These are phyloP conservation scores for Aspergillus floridensis DNA, from an alignment of 2,329 filamentous ascomycete genomes.

Conservation along the genomic window DNA sequence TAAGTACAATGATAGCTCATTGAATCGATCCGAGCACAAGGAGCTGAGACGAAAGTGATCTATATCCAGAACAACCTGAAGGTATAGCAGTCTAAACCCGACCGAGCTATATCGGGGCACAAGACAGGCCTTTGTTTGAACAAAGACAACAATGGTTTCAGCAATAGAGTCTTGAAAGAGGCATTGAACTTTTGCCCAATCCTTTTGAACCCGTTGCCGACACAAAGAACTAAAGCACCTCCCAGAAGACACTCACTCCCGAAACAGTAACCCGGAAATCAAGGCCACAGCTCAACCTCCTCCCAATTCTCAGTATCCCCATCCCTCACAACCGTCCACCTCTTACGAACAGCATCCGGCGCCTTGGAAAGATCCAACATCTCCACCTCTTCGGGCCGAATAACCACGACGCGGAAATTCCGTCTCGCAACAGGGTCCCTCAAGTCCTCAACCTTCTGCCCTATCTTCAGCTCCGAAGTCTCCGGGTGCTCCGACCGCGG, in stretches of 20 bases:
- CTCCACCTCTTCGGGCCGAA: conserved; percentile 77
- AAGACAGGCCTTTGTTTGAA: not conserved
- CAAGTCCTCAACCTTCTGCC: conserved; percentile 67
- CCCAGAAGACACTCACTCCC: too few species aligned
- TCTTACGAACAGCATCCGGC: conserved; percentile 60
- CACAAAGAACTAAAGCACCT: not conserved
- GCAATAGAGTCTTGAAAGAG: not conserved
- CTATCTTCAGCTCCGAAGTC: conserved; percentile 47
- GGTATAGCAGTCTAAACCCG: not conserved
- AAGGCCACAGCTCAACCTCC: conserved; percentile 67
- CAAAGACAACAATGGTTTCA: too few species aligned
- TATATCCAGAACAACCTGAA: not conserved
- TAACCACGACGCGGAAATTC: conserved; percentile 84
- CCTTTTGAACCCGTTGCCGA: not conserved
- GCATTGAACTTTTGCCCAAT: not conserved
- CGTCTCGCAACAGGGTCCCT: conserved; percentile 66
- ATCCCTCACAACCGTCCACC: conserved; percentile 59
- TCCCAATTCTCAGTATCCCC: conserved; percentile 57
- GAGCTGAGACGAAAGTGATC: not conserved
- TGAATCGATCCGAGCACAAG: not conserved
- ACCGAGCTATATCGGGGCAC: not conserved
- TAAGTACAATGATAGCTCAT: too few species aligned
- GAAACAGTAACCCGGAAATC: conserved; percentile 10
- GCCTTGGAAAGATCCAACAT: conserved; percentile 68
- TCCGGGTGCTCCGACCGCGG: conserved; percentile 54